phyloP scores from a whole-genome alignment of 2,329 filamentous ascomycete species.

The Phialocephala subalpina region DNA sequence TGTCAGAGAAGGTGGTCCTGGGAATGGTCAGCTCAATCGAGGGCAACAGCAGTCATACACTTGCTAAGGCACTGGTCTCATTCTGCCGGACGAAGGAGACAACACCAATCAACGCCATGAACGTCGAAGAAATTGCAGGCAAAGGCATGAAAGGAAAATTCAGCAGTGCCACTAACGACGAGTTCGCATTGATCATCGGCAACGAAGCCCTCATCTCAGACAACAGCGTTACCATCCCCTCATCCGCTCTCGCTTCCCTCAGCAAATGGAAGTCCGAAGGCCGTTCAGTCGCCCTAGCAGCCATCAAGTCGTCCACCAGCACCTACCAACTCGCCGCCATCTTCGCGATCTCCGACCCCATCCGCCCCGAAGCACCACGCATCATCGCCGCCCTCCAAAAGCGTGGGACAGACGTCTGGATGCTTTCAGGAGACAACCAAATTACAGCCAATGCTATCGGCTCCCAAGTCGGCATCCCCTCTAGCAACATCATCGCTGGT shows the following conservation, averaged over 20 bases:
- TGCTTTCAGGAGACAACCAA: conserved; percentile 92
- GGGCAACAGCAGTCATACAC: conserved; percentile 76
- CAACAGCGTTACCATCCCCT: conserved; percentile 51
- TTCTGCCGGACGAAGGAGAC: conserved; percentile 59
- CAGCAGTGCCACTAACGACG: conserved; percentile 38
- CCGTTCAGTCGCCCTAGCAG: conserved; percentile 69
- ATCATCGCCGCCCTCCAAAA: conserved; percentile 71
- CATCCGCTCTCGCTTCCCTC: conserved; percentile 48
- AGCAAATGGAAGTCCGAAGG: conserved; percentile 67
- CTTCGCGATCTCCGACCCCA: conserved; percentile 82
- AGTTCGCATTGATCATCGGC: conserved; percentile 67
- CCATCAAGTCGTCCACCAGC: conserved; percentile 46
- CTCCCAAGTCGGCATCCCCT: conserved; percentile 74
- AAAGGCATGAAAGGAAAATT: conserved; percentile 72
- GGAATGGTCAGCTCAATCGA: conserved; percentile 69
- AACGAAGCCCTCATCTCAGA: conserved; percentile 75
- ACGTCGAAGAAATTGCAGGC: conserved; percentile 73
- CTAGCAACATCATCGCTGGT: conserved; percentile 81
- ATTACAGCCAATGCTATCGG: conserved; percentile 86
- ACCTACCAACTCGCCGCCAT: conserved; percentile 67
- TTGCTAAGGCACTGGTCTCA: conserved; percentile 73
- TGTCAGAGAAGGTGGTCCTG: conserved; percentile 48
- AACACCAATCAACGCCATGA: conserved; percentile 45
- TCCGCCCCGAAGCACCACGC: conserved; percentile 74
- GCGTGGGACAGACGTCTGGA: conserved; percentile 79